Base-by-base conservation (phyloP, 2,329 filamentous ascomycete genomes). In the Beauveria sp. region DNA sequence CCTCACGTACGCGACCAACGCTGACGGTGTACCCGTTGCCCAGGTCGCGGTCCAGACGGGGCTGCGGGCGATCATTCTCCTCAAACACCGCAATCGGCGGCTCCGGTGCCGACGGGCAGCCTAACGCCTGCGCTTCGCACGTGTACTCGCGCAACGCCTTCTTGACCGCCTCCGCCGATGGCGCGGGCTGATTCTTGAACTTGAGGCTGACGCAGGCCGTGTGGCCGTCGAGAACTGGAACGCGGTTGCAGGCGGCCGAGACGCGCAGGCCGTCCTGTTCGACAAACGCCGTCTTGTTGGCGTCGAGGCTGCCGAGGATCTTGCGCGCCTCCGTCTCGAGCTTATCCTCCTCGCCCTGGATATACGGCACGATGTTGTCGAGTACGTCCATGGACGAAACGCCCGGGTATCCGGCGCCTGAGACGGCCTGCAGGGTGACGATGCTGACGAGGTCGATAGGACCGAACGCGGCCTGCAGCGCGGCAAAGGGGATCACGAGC, bases 321-420 rank as follows among this genome's bases (percentile, higher is more conserved):
- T 98, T 98, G 69, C 90, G 89, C 2, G 95, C 93, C 76, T 98
- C 95, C 3, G 89, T 90, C 79, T 96, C 91, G 34, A 98, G 85
- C 80, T 98, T 98, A 75, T 96, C 93, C 75, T 98, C 95, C 77
- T 98, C 95, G 62, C 93, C 93, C 1, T 84, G 82, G 72, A 98
- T 99, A 76, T 86, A 97, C 9, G 95, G 95, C 50, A 99, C 91
- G 2, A 98, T 89, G 72, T 98, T 98, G 78, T 98, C 95, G 64
- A 98, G 79, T 64, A 98, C 89, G 75, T 98, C 95, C 92, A 98
- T 96, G 75, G 85, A 90, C 72, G 89, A 88, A 45, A 98, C 90
- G 66, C 91, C 91, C 4, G 91, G 90, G 77, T 95, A 96, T 34
- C 93, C 95, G 7, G 92, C 93, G 62, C 95, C 93, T 1, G 91